Conservation (phyloP, 2,329 filamentous ascomycete species). For the Sordariomycetes sp. region DNA sequence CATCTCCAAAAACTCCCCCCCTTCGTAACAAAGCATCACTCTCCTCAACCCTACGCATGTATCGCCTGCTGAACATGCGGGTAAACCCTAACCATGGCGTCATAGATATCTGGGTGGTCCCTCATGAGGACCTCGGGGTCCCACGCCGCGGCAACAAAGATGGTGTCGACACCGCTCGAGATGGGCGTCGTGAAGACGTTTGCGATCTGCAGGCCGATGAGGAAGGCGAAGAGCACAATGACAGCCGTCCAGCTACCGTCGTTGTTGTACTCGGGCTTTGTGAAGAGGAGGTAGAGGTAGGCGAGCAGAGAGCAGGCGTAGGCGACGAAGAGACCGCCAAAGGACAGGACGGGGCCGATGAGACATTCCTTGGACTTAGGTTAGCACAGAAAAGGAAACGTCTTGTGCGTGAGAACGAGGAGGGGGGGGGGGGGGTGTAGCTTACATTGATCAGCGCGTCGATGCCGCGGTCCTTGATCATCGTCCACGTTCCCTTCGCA, state of each 20-base stretch:
- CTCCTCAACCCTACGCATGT: conserved; percentile 30
- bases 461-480: conserved; percentile 86
- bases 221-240: conserved; percentile 71
- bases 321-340: conserved; percentile 71
- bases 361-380: conserved; percentile 49
- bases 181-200: conserved; percentile 84
- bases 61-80: conserved; percentile 72
- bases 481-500: conserved; percentile 79
- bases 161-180: conserved; percentile 77
- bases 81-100: conserved; percentile 67
- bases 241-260: conserved; percentile 58
- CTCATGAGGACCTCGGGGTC: conserved; percentile 62
- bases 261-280: conserved; percentile 63
- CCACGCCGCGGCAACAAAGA: conserved; percentile 69
- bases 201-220: conserved; percentile 82
- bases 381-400: not conserved
- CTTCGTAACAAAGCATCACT: not conserved
- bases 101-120: conserved; percentile 72
- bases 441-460: conserved; percentile 69
- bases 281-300: conserved; percentile 79
- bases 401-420: not conserved
- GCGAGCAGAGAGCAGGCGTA: conserved; percentile 71
- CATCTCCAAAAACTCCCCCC: not conserved
- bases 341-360: conserved; percentile 58
- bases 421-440: not conserved